Base-by-base conservation (phyloP, 148 eudicot genomes). In the Rhododendron molle region DNA sequence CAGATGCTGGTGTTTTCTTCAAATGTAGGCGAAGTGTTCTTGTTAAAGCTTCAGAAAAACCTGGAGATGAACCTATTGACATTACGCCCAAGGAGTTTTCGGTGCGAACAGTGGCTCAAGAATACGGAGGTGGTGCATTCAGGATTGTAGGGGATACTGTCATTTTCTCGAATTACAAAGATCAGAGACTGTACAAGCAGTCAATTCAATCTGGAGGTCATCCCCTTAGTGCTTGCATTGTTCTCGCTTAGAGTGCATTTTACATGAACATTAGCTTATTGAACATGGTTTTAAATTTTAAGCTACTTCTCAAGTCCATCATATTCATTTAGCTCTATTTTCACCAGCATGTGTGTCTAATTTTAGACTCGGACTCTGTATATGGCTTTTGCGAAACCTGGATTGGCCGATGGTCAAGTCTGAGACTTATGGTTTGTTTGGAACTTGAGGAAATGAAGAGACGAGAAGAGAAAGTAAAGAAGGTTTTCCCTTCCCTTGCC, bases 71-170 rank as follows among this genome's bases (percentile, higher is more conserved):
- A 54, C 87, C 93, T 23, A 83, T 80, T 46, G 99, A 95, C 89
- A 80, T 95, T 76, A 96, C 94, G 65, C 93, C 98, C 9, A 92
- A 93, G 88, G 98, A 92, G 21, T 96, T 89, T 84, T 90, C 93
- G 2, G 98, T 96, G 69, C 91, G 98, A 69, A 88, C 96, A 60
- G 88, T 88, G 80, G 96, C 94, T 89, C 98, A 96, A 80, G 97
- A 95, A 84, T 96, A 94, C 87, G 99, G 99, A 86, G 99, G 99
- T 85, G 99, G 96, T 71, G 95, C 98, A 11, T 96, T 96, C 90
- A 82, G 89, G 18, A 88, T 95, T 82, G 88, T 87, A 28, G 95
- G 90, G 58, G 90, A 90, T 72, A 82, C 87, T 65, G 81, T 93
- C 28, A 83, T 93, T 49, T 94, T 94, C 88, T 93, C 97, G 13